These are phyloP conservation scores for Hericium alpestre DNA, from an alignment of 768 basidiomycete species.

Conservation along the genomic window DNA sequence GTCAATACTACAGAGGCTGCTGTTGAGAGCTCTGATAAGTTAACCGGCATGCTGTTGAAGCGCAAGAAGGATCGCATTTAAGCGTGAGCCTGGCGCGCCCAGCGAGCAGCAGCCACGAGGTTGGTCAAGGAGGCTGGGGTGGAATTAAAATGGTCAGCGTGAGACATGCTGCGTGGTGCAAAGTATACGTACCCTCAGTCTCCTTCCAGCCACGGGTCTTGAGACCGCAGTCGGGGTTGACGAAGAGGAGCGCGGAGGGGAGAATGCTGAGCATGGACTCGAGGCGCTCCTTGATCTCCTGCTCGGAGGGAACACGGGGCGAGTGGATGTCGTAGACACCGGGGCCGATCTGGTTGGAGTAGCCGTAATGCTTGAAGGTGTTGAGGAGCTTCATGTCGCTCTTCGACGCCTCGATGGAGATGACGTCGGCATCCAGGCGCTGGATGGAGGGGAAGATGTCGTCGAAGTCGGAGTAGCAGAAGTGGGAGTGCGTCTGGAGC, in stretches of 20 bases:
- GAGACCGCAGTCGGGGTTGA: slow-evolving; percentile 97
- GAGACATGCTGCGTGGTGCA: background rate
- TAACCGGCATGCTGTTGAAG: slow-evolving; percentile 87
- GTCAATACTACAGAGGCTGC: slow-evolving; percentile 6
- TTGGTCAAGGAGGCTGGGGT: slow-evolving; percentile 60
- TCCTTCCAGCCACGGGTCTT: slow-evolving; percentile 99
- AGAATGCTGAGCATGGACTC: slow-evolving; percentile 75
- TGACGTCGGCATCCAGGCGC: slow-evolving; percentile 94
- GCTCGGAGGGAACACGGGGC: slow-evolving; percentile 86
- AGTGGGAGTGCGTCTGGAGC: slow-evolving; percentile 97
- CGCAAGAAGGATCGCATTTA: slow-evolving; percentile 47
- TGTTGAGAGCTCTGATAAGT: slow-evolving; percentile 30
- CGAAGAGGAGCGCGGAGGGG: slow-evolving; percentile 69
- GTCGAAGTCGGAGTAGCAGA: slow-evolving; percentile 98
- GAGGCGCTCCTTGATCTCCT: slow-evolving; percentile 93
- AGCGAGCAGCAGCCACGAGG: slow-evolving; percentile 84
- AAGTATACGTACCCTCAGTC: slow-evolving; percentile 54
- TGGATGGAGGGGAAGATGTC: slow-evolving; percentile 98
- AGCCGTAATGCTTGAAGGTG: slow-evolving; percentile 91
- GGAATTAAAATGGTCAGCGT: slow-evolving; percentile 7
- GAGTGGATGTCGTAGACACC: slow-evolving; percentile 99
- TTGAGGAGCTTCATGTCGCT: slow-evolving; percentile 94
- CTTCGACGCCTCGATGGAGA: slow-evolving; percentile 98
- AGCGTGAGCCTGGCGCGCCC: slow-evolving; percentile 79
- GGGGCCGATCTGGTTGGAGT: slow-evolving; percentile 95